Conservation (phyloP, 2,329 filamentous ascomycete species). For the Aphanoascus verrucosus region DNA sequence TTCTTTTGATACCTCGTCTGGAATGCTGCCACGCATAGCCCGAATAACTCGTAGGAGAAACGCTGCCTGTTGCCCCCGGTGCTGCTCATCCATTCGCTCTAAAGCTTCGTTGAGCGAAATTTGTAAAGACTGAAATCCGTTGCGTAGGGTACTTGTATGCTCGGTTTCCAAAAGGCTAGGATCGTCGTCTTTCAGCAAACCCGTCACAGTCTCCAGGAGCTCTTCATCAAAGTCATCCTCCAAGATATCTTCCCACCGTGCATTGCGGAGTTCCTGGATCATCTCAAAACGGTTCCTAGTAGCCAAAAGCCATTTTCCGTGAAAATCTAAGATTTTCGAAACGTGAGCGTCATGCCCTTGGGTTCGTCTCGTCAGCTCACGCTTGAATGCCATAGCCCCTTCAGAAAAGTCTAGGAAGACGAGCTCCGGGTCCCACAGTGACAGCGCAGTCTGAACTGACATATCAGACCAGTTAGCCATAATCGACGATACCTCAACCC, state of each 20-base stretch:
- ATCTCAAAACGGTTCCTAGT: constrained; percentile 43
- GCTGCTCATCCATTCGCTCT: constrained; percentile 37
- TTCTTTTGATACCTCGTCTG: constrained; percentile 35
- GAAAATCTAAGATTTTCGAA: constrained; percentile 50
- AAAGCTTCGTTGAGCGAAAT: constrained; percentile 34
- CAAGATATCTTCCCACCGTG: constrained; percentile 30
- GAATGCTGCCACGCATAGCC: constrained; percentile 59
- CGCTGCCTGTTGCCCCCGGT: constrained; percentile 40
- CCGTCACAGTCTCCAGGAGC: constrained; percentile 25
- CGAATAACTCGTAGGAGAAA: constrained; percentile 65
- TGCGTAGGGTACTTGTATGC: constrained; percentile 46
- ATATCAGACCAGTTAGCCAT: constrained; percentile 49
- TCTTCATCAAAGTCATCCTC: constrained; percentile 34
- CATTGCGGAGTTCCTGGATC: constrained; percentile 27
- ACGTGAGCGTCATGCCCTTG: constrained; percentile 63
- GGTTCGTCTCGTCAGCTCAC: constrained; percentile 56
- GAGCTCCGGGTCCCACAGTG: constrained; percentile 58
- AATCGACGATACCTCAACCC: constrained; percentile 51
- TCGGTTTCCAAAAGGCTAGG: constrained; percentile 52
- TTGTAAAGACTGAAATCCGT: constrained; percentile 48
- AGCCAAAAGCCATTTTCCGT: constrained; percentile 62
- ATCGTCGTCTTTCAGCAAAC: constrained; percentile 59
- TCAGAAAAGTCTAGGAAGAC: constrained; percentile 55
- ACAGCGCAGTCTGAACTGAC: constrained; percentile 26
- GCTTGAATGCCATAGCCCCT: constrained; percentile 58